A percentile compares a stretch with the other conserved stretches of the same genome.
phyloP scores from a whole-genome alignment of 495 filamentous ascomycete genomes.

The Oidiodendron maius region DNA sequence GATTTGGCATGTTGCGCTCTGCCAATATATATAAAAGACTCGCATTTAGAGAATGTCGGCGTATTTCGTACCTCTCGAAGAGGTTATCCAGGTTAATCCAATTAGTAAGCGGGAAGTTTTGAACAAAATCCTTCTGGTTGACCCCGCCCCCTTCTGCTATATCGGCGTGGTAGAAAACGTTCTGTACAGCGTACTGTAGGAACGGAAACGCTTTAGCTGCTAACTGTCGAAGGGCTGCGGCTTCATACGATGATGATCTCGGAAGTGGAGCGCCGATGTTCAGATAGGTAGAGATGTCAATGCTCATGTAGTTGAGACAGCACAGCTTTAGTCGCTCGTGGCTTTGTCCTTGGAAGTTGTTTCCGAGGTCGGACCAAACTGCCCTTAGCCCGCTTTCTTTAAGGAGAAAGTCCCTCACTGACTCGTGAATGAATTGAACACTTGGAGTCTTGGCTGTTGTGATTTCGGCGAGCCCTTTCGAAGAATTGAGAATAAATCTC shows the following conservation, averaged over 20 bases:
- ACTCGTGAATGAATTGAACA: slow-evolving; percentile 34
- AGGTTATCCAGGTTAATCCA: slow-evolving; percentile 34
- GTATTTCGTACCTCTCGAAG: not conserved
- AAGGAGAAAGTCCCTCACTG: slow-evolving; percentile 30
- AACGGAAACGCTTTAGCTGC: slow-evolving; percentile 26
- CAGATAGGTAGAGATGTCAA: slow-evolving; percentile 11
- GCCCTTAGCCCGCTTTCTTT: slow-evolving; percentile 13
- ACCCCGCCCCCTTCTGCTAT: slow-evolving; percentile 24
- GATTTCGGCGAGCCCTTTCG: slow-evolving; percentile 26
- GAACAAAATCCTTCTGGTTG: slow-evolving; percentile 30
- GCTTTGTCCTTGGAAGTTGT: slow-evolving; percentile 14
- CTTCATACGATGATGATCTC: not conserved
- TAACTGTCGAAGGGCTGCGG: not conserved
- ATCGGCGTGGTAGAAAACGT: slow-evolving; percentile 38
- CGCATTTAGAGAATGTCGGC: slow-evolving; percentile 21
- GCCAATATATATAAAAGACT: slow-evolving; percentile 40
- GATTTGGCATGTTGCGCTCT: slow-evolving; percentile 11
- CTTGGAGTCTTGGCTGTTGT: slow-evolving; percentile 3
- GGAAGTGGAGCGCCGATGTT: not conserved
- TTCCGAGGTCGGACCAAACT: slow-evolving; percentile 10
- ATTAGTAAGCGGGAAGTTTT: slow-evolving; percentile 16
- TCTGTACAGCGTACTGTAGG: slow-evolving; percentile 32
- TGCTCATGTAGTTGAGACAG: slow-evolving; percentile 17
- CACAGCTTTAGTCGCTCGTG: slow-evolving; percentile 29
- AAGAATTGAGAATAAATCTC: slow-evolving; percentile 19